These are phyloP conservation scores for Candida khao-thaluensis DNA, from an alignment of 805 yeast species.

Conservation along the genomic window DNA sequence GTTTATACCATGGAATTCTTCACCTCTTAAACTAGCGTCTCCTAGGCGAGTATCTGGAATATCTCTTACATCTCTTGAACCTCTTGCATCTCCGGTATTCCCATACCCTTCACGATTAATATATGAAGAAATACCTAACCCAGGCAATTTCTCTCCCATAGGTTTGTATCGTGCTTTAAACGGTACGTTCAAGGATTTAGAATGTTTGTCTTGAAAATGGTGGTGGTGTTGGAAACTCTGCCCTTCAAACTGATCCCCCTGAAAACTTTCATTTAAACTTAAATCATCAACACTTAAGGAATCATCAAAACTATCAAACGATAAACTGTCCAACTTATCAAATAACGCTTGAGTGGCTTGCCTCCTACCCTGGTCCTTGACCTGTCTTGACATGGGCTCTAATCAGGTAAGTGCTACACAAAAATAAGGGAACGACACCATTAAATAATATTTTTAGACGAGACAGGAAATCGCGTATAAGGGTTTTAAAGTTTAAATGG, in stretches of 20 bases:
- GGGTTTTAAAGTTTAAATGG: constrained; percentile 3
- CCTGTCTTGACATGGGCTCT: background rate
- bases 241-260: background rate
- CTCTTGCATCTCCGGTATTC: background rate
- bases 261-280: background rate
- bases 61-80: background rate
- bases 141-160: background rate
- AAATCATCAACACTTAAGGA: background rate
- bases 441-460: constrained; percentile 6
- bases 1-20: background rate
- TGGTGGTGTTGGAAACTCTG: too few species aligned
- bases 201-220: background rate
- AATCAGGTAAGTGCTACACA: constrained; percentile 4
- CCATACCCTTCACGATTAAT: background rate
- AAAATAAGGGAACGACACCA: background rate
- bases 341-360: constrained; percentile 8
- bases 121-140: constrained; percentile 3
- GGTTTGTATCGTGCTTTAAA: background rate
- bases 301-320: constrained; percentile 4
- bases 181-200: background rate
- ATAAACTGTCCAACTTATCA: constrained; percentile 11
- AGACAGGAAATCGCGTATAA: constrained; percentile 4
- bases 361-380: background rate
- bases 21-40: background rate
- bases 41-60: too few species aligned